Evolutionary conservation across 2,329 filamentous ascomycete genomes (phyloP), one percentile per base, ranked within the genome.

Genomic region (Xylaria polymorpha): DNA sequence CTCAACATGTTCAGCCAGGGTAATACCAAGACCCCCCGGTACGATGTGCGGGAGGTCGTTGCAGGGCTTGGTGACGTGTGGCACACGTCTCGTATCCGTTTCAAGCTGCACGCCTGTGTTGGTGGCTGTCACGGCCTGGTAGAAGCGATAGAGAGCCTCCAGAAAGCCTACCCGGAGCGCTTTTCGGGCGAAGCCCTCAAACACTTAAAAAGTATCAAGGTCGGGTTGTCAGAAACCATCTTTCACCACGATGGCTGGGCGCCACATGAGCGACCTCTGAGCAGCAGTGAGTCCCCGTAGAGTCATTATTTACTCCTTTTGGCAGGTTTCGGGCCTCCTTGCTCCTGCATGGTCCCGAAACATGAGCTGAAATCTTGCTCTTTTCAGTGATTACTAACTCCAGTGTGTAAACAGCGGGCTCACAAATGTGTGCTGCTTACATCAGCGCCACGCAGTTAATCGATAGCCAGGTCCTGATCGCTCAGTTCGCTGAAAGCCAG

Each of bases 361-460:
- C 25, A 29, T 29, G 25, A 29, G 4, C 25, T 29, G 25, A 29
- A 29, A 29, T 29, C 25, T 29, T 29, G 4, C 25, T 29, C 25
- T 29, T 29, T 2, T 29, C 25, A 4, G 25, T 4, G 4, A 29
- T 29, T 29, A 29, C 25, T 29, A 29, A 29, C 25, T 29, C 25
- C 25, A 29, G 25, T 4, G 4, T 29, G 25, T 29, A 29, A 29
- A 29, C 25, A 29, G 25, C 78, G 0, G 81, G 80, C 1, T 80
- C 81, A 3, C 81, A 83, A 61, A 82, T 83, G 81, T 79, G 75
- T 61, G 74, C 73, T 15, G 69, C 77, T 0, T 83, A 81, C 67
- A 74, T 78, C 12, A 77, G 77, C 1, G 81, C 78, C 0, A 77
- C 74, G 4, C 80, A 83, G 61, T 68, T 83, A 4, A 74, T 83